These are phyloP conservation scores for Citrus glauca DNA, from an alignment of 345 rosid genomes.

Conservation along the genomic window DNA sequence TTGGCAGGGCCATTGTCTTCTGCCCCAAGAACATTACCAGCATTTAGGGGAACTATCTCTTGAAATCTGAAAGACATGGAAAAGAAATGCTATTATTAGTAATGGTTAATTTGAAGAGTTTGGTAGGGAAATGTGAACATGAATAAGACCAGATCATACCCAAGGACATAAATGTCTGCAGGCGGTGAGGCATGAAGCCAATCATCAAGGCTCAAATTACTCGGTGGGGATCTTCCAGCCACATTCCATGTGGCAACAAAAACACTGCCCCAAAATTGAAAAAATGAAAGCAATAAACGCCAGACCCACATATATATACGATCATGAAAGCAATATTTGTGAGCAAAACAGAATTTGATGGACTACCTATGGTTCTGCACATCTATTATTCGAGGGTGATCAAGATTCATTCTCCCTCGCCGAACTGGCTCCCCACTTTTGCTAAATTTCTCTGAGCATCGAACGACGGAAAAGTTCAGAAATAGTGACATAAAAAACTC, in stretches of 20 bases:
- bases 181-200: slow-evolving; percentile 98
- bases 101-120: not conserved
- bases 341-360: not conserved
- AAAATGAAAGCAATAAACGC: slow-evolving; percentile 4
- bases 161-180: slow-evolving; percentile 94
- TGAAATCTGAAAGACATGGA: slow-evolving; percentile 58
- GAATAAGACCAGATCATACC: slow-evolving; percentile 41
- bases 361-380: slow-evolving; percentile 87
- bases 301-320: not conserved
- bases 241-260: slow-evolving; percentile 98
- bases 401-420: slow-evolving; percentile 83
- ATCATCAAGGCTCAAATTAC: slow-evolving; percentile 80
- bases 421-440: slow-evolving; percentile 63
- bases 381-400: slow-evolving; percentile 89
- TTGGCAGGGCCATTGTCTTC: slow-evolving; percentile 99
- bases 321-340: not conserved
- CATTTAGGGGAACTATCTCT: slow-evolving; percentile 97
- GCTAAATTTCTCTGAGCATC: slow-evolving; percentile 67
- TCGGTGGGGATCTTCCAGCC: slow-evolving; percentile 88
- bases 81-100: not conserved
- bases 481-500: not conserved
- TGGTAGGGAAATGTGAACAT: slow-evolving; percentile 7
- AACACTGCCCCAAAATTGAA: slow-evolving; percentile 50
- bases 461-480: not conserved
- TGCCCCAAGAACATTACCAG: slow-evolving; percentile 92